Conservation (phyloP, 2,329 filamentous ascomycete species). For the Alternaria hordeiaustralica region DNA sequence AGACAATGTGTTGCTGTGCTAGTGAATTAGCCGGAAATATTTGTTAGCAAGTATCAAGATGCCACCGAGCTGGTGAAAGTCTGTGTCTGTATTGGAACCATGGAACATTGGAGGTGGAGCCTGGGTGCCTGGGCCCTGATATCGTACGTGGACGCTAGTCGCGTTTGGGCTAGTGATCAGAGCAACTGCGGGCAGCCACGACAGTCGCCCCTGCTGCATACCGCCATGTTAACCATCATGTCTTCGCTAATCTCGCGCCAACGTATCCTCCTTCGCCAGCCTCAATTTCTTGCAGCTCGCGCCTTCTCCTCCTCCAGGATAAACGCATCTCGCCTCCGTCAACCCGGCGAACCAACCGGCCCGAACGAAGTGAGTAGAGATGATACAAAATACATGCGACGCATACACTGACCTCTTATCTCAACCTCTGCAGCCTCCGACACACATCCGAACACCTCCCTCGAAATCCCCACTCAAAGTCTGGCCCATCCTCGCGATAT, state of each 20-base stretch:
- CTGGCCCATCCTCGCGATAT: constrained; percentile 57
- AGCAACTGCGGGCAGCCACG: constrained; percentile 24
- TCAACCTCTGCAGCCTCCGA: constrained; percentile 23
- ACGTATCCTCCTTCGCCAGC: constrained; percentile 15
- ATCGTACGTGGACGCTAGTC: not conserved
- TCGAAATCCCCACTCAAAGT: constrained; percentile 51
- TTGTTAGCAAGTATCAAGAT: not conserved
- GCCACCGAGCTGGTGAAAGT: not conserved
- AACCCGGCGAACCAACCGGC: constrained; percentile 44
- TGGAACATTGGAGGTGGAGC: not conserved
- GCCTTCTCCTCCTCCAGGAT: constrained; percentile 32
- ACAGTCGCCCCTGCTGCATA: constrained; percentile 32
- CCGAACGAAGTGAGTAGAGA: constrained; percentile 41
- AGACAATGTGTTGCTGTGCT: not conserved
- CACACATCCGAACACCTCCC: constrained; percentile 39
- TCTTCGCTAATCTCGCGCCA: constrained; percentile 30
- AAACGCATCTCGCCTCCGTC: constrained; percentile 39
- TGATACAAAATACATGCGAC: not conserved
- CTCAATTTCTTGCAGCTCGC: constrained; percentile 18
- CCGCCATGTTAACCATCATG: constrained; percentile 37
- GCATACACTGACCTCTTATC: not conserved
- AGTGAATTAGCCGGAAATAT: not conserved
- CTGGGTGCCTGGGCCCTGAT: not conserved
- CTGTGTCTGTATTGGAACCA: not conserved
- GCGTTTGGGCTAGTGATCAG: constrained; percentile 11